Evolutionary conservation across 1,284 basidiomycete species (phyloP), one percentile per base, ranked within the genome.

Genomic region (Cutaneotrichosporon spelunceum): DNA sequence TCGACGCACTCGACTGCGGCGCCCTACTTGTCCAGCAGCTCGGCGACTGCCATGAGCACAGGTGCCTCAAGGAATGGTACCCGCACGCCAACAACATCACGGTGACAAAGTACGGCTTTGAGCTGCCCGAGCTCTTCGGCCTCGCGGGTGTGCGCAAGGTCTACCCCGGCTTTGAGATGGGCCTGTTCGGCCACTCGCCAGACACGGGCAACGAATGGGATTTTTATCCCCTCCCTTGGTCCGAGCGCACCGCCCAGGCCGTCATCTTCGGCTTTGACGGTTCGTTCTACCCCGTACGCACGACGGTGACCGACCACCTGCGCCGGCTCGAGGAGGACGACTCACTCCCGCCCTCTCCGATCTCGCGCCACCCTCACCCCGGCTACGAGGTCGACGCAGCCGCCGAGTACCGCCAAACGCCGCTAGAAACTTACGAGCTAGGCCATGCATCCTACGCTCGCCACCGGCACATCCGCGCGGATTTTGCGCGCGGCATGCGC

Each of bases 161-260:
- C 39, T 79, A 71, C 56, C 77, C 76, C 2, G 63, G 65, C 7
- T 72, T 70, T 56, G 44, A 70, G 44, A 76, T 78, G 72, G 75
- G 75, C 10, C 57, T 80, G 16, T 79, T 78, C 63, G 78, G 74
- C 2, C 78, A 80, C 56, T 74, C 71, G 59, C 76, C 77, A 6
- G 78, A 80, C 64, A 75, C 76, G 9, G 78, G 56, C 30, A 80
- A 77, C 61, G 70, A 75, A 55, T 80, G 78, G 78, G 78, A 80
- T 59, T 80, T 78, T 54, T 80, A 66, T 53, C 78, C 78, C 16
- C 54, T 73, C 2, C 53, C 63, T 10, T 78, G 77, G 78, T 52
- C 36, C 0, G 56, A 72, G 3, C 75, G 74, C 65, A 70, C 60
- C 24, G 48, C 63, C 4, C 66, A 77, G 52, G 77, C 74, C 5